phyloP scores from a whole-genome alignment of 139 green algal species.

The Coccomyxa sp. region DNA sequence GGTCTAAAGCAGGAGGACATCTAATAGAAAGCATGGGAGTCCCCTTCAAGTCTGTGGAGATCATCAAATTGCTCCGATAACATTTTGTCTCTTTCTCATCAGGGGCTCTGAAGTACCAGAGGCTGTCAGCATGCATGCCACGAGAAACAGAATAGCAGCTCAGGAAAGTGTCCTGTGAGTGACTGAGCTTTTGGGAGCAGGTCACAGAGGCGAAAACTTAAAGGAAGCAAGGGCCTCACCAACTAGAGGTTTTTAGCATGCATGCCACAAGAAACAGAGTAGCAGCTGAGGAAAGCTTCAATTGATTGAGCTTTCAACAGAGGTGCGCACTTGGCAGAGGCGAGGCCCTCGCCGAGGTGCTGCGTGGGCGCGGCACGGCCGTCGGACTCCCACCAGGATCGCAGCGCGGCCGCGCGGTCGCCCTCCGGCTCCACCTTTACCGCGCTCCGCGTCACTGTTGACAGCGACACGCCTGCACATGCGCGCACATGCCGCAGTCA shows the following conservation, averaged over 20 bases:
- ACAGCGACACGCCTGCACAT: slow-evolving; percentile 57
- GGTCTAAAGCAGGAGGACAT: too few species aligned
- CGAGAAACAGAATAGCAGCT: background rate
- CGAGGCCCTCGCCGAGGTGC: slow-evolving; percentile 55
- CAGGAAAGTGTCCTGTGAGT: background rate
- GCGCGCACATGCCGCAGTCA: background rate
- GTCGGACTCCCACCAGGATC: slow-evolving; percentile 52
- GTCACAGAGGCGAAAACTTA: background rate
- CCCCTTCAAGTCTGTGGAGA: too few species aligned
- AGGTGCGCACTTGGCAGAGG: background rate
- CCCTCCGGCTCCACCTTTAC: slow-evolving; percentile 54
- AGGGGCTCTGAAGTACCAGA: too few species aligned
- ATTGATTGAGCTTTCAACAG: too few species aligned
- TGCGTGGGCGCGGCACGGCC: slow-evolving; percentile 32
- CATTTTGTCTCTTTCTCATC: too few species aligned
- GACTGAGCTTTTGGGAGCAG: background rate
- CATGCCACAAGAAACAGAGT: background rate
- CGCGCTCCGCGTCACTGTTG: slow-evolving; percentile 30
- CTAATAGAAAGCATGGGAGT: too few species aligned
- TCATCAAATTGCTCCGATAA: too few species aligned
- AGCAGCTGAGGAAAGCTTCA: background rate
- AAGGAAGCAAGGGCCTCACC: slow-evolving; percentile 47
- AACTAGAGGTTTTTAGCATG: background rate
- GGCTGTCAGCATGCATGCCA: background rate
- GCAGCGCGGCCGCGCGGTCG: slow-evolving; percentile 38